Evolutionary conservation across 2,329 filamentous ascomycete genomes (phyloP).

Genomic region (Leptographium flavum): DNA sequence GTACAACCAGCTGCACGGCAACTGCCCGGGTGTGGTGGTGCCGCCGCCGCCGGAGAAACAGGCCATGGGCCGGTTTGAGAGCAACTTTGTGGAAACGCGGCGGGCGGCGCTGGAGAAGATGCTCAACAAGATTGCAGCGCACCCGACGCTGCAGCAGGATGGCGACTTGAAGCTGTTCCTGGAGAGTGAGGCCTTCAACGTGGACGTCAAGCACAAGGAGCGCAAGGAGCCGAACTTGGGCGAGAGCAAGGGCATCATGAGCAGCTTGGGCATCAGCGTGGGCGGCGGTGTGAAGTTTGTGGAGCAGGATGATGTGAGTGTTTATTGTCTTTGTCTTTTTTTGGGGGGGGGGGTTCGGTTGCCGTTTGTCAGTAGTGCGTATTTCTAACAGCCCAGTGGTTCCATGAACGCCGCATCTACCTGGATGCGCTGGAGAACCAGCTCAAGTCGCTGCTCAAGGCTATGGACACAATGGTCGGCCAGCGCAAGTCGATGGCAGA

Average conservation of each 20-base stretch:
- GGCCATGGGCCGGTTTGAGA: constrained; percentile 88
- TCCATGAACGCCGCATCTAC: constrained; percentile 91
- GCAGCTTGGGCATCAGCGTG: constrained; percentile 66
- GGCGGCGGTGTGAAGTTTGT: constrained; percentile 84
- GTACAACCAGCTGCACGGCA: constrained; percentile 85
- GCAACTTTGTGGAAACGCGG: constrained; percentile 88
- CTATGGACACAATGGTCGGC: constrained; percentile 80
- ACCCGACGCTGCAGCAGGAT: constrained; percentile 85
- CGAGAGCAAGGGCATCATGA: constrained; percentile 89
- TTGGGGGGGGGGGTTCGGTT: no score
- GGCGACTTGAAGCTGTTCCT: constrained; percentile 90
- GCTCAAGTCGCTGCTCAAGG: constrained; percentile 77
- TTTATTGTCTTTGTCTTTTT: neutral
- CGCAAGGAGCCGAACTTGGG: constrained; percentile 71
- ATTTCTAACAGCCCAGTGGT: constrained; percentile 50
- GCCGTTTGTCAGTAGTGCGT: neutral
- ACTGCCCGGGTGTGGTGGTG: constrained; percentile 88
- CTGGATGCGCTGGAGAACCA: constrained; percentile 88
- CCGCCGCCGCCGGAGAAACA: constrained; percentile 97
- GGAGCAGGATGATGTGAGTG: constrained; percentile 82
- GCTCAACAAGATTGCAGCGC: constrained; percentile 87
- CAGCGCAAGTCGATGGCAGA: constrained; percentile 91
- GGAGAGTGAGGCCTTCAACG: constrained; percentile 89
- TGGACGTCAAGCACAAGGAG: constrained; percentile 97
- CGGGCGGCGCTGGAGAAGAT: constrained; percentile 89